Conservation (phyloP, 345 rosid genomes). For the Eucalyptus melliodora region DNA sequence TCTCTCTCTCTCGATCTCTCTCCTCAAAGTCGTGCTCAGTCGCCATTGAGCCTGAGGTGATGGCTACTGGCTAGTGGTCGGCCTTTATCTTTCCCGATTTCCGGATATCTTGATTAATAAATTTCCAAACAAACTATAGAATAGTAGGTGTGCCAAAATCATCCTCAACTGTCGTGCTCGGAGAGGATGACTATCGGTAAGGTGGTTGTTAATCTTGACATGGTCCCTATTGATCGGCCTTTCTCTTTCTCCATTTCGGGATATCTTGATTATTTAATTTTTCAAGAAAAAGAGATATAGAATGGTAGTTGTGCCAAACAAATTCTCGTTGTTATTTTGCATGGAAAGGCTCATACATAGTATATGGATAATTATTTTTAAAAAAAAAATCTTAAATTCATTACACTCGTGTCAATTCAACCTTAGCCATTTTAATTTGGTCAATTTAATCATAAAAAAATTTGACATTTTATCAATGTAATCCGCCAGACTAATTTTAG, state of each 20-base stretch:
- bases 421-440: background rate
- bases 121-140: background rate
- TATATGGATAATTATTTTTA: background rate
- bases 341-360: background rate
- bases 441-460: too few species aligned
- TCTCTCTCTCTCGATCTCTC: background rate
- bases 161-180: background rate
- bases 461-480: too few species aligned
- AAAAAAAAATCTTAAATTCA: background rate
- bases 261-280: background rate
- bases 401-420: rapidly evolving
- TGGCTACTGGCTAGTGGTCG: background rate
- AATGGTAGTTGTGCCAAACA: background rate
- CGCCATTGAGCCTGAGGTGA: background rate
- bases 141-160: background rate
- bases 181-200: background rate
- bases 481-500: rapidly evolving
- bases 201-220: background rate
- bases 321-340: background rate
- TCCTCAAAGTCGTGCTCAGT: background rate
- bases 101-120: background rate
- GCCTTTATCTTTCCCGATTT: background rate
- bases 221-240: background rate
- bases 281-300: background rate
- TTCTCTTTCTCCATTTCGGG: background rate